phyloP scores from a whole-genome alignment of 768 basidiomycete species.

The Crepidotus variabilis region DNA sequence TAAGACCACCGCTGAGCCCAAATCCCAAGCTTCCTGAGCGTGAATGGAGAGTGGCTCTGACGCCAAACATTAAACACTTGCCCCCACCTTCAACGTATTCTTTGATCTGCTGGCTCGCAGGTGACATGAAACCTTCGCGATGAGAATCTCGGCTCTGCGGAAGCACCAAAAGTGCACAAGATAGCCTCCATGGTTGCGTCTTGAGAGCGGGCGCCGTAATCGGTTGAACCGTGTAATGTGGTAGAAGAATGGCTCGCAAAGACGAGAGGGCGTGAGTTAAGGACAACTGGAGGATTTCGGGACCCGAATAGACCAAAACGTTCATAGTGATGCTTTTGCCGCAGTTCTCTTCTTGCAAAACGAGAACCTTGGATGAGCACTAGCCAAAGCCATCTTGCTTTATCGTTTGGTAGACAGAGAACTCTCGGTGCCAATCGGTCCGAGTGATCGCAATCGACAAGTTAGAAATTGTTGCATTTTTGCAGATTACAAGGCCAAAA shows the following conservation, averaged over 20 bases:
- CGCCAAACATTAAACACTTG: conserved; percentile 60
- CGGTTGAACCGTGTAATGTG: conserved; percentile 76
- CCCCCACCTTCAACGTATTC: conserved; percentile 69
- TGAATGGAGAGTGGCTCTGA: conserved; percentile 42
- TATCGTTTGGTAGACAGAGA: too few relatives aligned
- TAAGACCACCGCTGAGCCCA: conserved; percentile 35
- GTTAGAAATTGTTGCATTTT: too few relatives aligned
- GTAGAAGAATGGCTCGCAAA: conserved; percentile 56
- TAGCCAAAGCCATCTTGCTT: too few relatives aligned
- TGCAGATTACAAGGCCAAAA: too few relatives aligned
- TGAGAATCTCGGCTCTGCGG: conserved; percentile 49
- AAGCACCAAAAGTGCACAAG: conserved; percentile 78
- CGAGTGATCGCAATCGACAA: too few relatives aligned
- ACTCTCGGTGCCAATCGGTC: too few relatives aligned
- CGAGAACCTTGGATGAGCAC: too few relatives aligned
- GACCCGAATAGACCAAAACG: conserved; percentile 70
- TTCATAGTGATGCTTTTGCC: conserved; percentile 41
- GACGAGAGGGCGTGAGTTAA: conserved; percentile 38
- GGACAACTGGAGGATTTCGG: conserved; percentile 49
- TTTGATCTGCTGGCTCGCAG: conserved; percentile 43
- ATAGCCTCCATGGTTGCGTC: conserved; percentile 70
- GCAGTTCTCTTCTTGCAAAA: too few relatives aligned
- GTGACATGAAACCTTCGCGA: conserved; percentile 26
- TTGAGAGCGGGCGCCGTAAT: conserved; percentile 54
- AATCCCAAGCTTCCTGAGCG: conserved; percentile 15